A percentile compares a stretch with the other conserved stretches of the same genome.
Conservation (phyloP, 169 alveolate genomes). For the Plasmodium malariae region DNA sequence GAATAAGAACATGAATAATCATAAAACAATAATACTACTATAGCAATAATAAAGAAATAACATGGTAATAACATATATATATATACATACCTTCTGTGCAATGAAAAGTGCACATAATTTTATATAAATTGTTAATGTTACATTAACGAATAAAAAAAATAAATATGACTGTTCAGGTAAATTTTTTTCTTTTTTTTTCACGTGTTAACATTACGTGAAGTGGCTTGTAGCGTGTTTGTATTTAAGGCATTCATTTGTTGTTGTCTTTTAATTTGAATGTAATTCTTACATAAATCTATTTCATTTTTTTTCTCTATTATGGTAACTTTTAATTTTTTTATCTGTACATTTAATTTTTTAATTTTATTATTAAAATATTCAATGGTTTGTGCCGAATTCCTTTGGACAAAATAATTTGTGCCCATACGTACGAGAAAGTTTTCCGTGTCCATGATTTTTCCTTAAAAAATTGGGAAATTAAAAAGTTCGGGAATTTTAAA, state of each 20-base stretch:
- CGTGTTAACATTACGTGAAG: conserved; percentile 16
- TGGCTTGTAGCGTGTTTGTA: background rate
- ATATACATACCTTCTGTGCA: too few relatives aligned
- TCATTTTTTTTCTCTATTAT: conserved; percentile 67
- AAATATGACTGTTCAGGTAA: background rate
- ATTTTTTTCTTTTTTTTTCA: background rate
- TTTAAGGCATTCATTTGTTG: conserved; percentile 23
- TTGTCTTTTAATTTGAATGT: conserved; percentile 55
- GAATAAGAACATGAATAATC: too few relatives aligned
- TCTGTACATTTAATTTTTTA: conserved; percentile 55
- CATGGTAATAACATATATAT: too few relatives aligned
- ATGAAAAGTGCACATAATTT: too few relatives aligned
- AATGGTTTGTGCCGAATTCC: conserved; percentile 49
- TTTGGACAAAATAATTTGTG: conserved; percentile 68
- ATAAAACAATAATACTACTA: too few relatives aligned
- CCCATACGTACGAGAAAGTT: conserved; percentile 68
- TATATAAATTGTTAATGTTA: too few relatives aligned
- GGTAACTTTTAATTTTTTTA: conserved; percentile 31
- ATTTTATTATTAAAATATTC: conserved; percentile 54
- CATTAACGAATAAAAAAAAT: too few relatives aligned
- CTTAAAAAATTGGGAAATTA: background rate
- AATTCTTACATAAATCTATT: conserved; percentile 65
- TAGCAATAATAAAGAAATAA: too few relatives aligned
- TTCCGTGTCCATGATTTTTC: conserved; percentile 68
- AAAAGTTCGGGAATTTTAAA: background rate